Evolutionary conservation across 108 stramenopile species (phyloP).

Genomic region (Cyclostephanos invisitatus): DNA sequence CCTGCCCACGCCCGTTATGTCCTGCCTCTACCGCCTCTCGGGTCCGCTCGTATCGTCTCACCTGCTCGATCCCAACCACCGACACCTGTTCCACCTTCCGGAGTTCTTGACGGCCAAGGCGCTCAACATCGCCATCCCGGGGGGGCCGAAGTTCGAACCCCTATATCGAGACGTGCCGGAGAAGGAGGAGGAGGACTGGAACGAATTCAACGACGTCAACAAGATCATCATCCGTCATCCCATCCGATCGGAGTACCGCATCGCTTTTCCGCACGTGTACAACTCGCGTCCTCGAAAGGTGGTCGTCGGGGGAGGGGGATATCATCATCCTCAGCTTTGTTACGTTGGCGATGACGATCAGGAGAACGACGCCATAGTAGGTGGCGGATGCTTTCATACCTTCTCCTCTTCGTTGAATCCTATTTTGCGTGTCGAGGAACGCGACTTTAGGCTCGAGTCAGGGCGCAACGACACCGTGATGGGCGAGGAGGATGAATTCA

Average conservation of each 20-base stretch:
- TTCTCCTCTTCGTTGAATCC: slow-evolving; percentile 89
- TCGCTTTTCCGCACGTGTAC: slow-evolving; percentile 98
- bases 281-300: slow-evolving; percentile 96
- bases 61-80: slow-evolving; percentile 87
- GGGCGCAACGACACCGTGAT: slow-evolving; percentile 51
- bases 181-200: slow-evolving; percentile 98
- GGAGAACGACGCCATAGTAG: slow-evolving; percentile 55
- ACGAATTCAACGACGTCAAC: slow-evolving; percentile 99
- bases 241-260: slow-evolving; percentile 97
- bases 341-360: slow-evolving; percentile 88
- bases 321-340: slow-evolving; percentile 92
- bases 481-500: slow-evolving; percentile 75
- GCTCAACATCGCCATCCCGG: slow-evolving; percentile 97
- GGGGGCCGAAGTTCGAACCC: slow-evolving; percentile 99
- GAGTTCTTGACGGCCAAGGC: slow-evolving; percentile 98
- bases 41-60: slow-evolving; percentile 88
- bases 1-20: slow-evolving; percentile 93
- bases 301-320: slow-evolving; percentile 66
- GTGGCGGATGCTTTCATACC: slow-evolving; percentile 57
- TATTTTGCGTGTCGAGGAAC: slow-evolving; percentile 81
- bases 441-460: slow-evolving; percentile 37
- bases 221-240: slow-evolving; percentile 97
- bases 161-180: slow-evolving; percentile 94
- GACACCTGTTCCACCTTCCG: slow-evolving; percentile 93
- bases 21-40: slow-evolving; percentile 92